These are phyloP conservation scores for Nyctanthes arbortristis DNA, from an alignment of 257 asterid species.

Conservation along the genomic window DNA sequence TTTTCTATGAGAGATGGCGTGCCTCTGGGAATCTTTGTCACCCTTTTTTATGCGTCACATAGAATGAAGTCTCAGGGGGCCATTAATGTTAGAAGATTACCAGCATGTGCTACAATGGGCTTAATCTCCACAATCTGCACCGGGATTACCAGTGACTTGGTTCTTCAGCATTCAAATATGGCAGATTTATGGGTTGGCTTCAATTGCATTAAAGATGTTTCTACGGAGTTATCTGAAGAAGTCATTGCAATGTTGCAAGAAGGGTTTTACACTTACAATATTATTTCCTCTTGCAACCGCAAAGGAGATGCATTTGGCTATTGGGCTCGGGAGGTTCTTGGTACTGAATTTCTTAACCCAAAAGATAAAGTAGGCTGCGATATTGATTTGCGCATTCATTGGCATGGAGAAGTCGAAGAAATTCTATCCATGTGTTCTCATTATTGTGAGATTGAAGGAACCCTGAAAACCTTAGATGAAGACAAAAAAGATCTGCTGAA, in stretches of 20 bases:
- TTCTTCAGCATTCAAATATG: constrained; percentile 26
- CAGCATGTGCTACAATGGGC: constrained; percentile 32
- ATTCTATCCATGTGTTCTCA: constrained; percentile 34
- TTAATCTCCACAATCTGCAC: constrained; percentile 35
- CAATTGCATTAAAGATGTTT: constrained; percentile 2
- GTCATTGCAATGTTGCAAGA: constrained; percentile 12
- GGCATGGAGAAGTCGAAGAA: constrained; percentile 37
- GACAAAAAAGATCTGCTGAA: constrained; percentile 13
- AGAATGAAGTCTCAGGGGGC: constrained; percentile 27
- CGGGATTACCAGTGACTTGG: constrained; percentile 22
- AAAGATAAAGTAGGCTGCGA: background rate
- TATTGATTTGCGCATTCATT: constrained; percentile 11
- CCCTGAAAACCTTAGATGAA: constrained; percentile 34
- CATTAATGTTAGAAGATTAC: constrained; percentile 26
- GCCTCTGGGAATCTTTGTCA: constrained; percentile 39
- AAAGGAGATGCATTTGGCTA: constrained; percentile 27
- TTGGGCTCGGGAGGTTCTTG: constrained; percentile 39
- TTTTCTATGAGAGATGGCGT: constrained; percentile 42
- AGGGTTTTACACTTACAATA: constrained; percentile 25
- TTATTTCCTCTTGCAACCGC: background rate
- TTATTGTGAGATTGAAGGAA: constrained; percentile 35
- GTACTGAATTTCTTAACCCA: constrained; percentile 1
- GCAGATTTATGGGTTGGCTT: constrained; percentile 44
- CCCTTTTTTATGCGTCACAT: constrained; percentile 29
- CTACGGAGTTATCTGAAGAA: background rate